Conservation (phyloP, 305 asterid genomes). For the Fraxinus platypoda region DNA sequence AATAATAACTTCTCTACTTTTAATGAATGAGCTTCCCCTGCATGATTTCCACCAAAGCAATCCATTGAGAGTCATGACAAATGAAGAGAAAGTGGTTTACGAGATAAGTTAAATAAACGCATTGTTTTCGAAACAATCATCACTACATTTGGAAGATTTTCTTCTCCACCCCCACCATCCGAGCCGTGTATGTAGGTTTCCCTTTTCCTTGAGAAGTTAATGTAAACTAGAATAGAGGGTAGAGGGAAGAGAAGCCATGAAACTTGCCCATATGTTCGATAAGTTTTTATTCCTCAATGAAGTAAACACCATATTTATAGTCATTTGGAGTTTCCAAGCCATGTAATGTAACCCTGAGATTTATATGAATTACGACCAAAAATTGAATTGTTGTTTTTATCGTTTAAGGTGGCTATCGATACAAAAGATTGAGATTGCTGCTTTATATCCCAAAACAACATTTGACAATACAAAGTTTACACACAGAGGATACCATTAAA, state of each 20-base stretch:
- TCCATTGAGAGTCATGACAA: neutral
- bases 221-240: neutral
- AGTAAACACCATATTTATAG: neutral
- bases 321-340: neutral
- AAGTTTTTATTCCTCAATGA: neutral
- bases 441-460: neutral
- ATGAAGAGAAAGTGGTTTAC: neutral
- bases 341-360: neutral
- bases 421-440: neutral
- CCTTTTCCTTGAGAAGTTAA: neutral
- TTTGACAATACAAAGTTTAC: too few species aligned
- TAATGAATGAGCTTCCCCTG: conserved; percentile 96
- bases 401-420: neutral
- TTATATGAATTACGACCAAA: neutral
- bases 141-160: neutral
- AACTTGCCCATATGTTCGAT: neutral
- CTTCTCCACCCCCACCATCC: neutral
- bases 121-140: neutral
- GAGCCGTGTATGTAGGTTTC: neutral
- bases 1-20: conserved; percentile 83
- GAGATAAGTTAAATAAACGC: neutral
- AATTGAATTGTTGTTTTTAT: too few species aligned
- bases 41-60: conserved; percentile 25
- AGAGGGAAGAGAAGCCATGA: neutral
- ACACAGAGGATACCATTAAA: neutral